Evolutionary conservation across 768 basidiomycete species (phyloP), one percentile per base, ranked within the genome.

Genomic region (Tubosaeta brunneosetosa): DNA sequence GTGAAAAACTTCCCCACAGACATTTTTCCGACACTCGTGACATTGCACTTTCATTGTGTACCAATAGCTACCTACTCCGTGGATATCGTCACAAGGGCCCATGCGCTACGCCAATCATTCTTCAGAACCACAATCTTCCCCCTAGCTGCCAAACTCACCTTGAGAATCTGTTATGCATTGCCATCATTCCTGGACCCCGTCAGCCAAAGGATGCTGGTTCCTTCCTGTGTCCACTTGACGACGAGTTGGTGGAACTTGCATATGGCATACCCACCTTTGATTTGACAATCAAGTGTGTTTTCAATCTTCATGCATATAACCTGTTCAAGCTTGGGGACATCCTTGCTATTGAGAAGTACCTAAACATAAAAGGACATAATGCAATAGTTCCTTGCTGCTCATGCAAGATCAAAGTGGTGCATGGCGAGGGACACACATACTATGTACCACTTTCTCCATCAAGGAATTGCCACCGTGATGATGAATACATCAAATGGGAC

Each of bases 181-280:
- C 75, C 12, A 62, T 77, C 43, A 75, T 81, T 44, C 78, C 77
- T 2, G 74, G 79, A 0, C 77, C 74, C 0, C 69, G 71, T n/a
- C 71, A 73, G 38, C 74, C 77, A 0, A 67, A 70, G 29, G 71
- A 75, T 42, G 31, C 73, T 9, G 66, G 68, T 27, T 74, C 75
- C 0, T 79, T 77, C 47, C 61, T 72, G 0, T 56, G 45, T 33
- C 75, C 73, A 0, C 55, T 75, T 1, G 56, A 71, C 6, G 56
- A 75, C 2, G 75, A 78, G 51, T 53, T 73, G 5, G 26, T 69
- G 0, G 44, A 61, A 11, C 68, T 78, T 0, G 69, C 67, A 0
- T 6, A 48, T 16, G 78, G 77, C 4, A 65, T 78, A 8, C 31
- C 26, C 2, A 69, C 73, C 0, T 74, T 64, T 43, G 59, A 76